A percentile compares a stretch with the other conserved stretches of the same genome.
Evolutionary conservation across 768 basidiomycete genomes (phyloP).

Genomic region (Mrakia blollopis): DNA sequence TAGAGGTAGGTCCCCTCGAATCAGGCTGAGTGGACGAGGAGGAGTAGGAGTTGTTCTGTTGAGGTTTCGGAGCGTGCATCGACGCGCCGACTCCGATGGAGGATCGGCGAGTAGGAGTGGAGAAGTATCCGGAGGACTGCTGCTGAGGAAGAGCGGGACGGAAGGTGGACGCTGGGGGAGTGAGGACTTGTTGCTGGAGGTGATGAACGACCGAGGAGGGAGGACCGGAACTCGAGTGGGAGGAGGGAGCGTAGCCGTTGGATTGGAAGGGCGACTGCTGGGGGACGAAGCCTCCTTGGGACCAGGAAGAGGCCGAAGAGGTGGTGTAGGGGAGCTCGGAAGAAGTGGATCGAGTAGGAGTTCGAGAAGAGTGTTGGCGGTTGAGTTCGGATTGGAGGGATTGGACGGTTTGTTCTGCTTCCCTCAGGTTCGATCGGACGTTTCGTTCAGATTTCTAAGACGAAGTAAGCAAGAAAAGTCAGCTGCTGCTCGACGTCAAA

Average conservation of each 20-base stretch:
- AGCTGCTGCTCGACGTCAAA: not conserved
- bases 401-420: conserved; percentile 7
- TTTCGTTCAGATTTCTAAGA: not conserved
- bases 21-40: not conserved
- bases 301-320: not conserved
- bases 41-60: not conserved
- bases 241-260: conserved; percentile 3
- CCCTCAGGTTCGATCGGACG: conserved; percentile 8
- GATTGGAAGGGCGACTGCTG: not conserved
- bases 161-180: conserved; percentile 3
- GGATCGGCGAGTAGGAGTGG: not conserved
- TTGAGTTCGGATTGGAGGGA: not conserved
- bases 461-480: not conserved
- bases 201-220: not conserved
- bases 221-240: not conserved
- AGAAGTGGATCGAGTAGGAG: not conserved
- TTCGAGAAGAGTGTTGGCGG: not conserved
- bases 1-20: not conserved
- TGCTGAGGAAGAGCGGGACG: not conserved
- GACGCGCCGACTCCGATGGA: not conserved
- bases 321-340: not conserved
- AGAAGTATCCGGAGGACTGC: not conserved
- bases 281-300: not conserved
- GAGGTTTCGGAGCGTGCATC: conserved; percentile 4
- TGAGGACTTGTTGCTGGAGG: conserved; percentile 16